These are phyloP conservation scores for Pterocarpus santalinus DNA, from an alignment of 306 rosid species.

Conservation along the genomic window DNA sequence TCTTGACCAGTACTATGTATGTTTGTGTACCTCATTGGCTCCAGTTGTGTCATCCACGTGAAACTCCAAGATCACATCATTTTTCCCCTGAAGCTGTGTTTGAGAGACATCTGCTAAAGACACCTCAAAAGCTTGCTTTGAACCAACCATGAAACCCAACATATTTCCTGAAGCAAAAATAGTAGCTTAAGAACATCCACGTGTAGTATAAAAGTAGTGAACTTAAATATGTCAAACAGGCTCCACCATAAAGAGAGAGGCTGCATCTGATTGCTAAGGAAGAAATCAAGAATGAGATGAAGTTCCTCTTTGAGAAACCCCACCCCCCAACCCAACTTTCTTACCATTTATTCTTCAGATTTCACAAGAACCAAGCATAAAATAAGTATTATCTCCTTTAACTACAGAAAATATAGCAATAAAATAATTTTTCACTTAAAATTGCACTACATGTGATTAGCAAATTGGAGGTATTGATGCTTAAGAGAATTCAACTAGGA, in stretches of 20 bases:
- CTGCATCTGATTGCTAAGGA: conserved; percentile 19
- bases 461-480: conserved; percentile 17
- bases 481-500: not conserved
- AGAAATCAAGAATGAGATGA: conserved; percentile 29
- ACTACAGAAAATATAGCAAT: not conserved
- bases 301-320: conserved; percentile 13
- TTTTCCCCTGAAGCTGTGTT: conserved; percentile 95
- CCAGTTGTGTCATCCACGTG: conserved; percentile 99
- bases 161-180: conserved; percentile 73
- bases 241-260: not conserved
- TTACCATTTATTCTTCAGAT: not conserved
- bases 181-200: conserved; percentile 36
- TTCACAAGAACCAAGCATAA: not conserved
- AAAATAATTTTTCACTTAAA: not conserved
- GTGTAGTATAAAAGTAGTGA: conserved; percentile 16
- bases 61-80: conserved; percentile 91
- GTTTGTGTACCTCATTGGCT: conserved; percentile 83
- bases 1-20: too few relatives aligned
- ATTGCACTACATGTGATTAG: not conserved
- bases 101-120: conserved; percentile 98
- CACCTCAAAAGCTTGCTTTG: conserved; percentile 98
- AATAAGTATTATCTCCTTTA: not conserved
- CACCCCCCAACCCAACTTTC: not conserved
- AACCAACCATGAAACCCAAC: conserved; percentile 89
- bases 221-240: conserved; percentile 17